phyloP scores from a whole-genome alignment of 495 filamentous ascomycete genomes.

The Amphirosellinia nigrospora region DNA sequence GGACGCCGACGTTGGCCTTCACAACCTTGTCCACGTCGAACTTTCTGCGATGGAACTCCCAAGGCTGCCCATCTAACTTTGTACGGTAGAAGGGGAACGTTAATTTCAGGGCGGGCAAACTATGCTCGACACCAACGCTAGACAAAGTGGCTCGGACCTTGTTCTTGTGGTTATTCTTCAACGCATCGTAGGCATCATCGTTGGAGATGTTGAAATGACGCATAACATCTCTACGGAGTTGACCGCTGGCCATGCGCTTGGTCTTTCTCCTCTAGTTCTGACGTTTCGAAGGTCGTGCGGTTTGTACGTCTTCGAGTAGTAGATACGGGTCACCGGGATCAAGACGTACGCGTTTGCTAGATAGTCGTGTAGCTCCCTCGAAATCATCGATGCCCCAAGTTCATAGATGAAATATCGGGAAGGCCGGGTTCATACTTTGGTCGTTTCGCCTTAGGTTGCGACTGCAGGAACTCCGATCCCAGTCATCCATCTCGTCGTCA shows the following conservation, averaged over 20 bases:
- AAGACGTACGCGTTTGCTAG: slow-evolving; percentile 78
- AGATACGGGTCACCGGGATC: slow-evolving; percentile 91
- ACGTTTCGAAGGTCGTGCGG: slow-evolving; percentile 56
- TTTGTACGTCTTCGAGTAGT: slow-evolving; percentile 69
- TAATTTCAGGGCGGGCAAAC: slow-evolving; percentile 84
- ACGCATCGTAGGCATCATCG: slow-evolving; percentile 89
- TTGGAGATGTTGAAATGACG: slow-evolving; percentile 94
- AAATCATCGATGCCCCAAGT: slow-evolving; percentile 57
- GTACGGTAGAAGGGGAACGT: slow-evolving; percentile 95
- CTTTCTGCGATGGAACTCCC: slow-evolving; percentile 88
- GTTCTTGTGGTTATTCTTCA: slow-evolving; percentile 96
- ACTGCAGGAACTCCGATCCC: slow-evolving; percentile 57
- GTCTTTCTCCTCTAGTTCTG: slow-evolving; percentile 52
- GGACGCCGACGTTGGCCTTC: slow-evolving; percentile 60
- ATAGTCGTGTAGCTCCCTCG: slow-evolving; percentile 65
- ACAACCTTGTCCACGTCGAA: slow-evolving; percentile 62
- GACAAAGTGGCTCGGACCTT: slow-evolving; percentile 91
- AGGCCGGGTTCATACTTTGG: slow-evolving; percentile 46
- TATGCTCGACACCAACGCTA: slow-evolving; percentile 85
- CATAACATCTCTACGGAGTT: slow-evolving; percentile 64
- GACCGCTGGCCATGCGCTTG: slow-evolving; percentile 61
- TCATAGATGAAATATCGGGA: slow-evolving; percentile 50
- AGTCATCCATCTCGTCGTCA: slow-evolving; percentile 61
- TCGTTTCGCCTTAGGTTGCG: slow-evolving; percentile 47
- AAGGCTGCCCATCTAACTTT: slow-evolving; percentile 78